phyloP scores from a whole-genome alignment of 495 filamentous ascomycete species.

The Poronia punctata region DNA sequence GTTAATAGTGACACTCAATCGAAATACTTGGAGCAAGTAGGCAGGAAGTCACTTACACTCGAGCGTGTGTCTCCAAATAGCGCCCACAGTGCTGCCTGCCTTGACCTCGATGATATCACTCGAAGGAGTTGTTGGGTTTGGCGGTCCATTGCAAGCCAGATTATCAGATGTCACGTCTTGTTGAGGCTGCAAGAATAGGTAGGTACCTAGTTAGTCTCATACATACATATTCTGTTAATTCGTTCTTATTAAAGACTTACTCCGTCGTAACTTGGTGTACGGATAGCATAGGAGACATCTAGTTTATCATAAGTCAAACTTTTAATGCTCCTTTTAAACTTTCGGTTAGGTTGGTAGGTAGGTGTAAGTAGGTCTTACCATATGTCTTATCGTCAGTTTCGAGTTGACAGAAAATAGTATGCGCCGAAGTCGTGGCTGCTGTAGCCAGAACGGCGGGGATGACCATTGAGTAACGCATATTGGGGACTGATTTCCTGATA shows the following conservation, averaged over 20 bases:
- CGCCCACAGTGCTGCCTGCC: slow-evolving; percentile 42
- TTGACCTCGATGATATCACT: slow-evolving; percentile 40
- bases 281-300: slow-evolving; percentile 26
- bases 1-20: no score
- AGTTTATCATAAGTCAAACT: not conserved
- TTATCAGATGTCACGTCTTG: slow-evolving; percentile 42
- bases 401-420: slow-evolving; percentile 42
- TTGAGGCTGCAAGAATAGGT: no score
- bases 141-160: slow-evolving; percentile 50
- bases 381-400: slow-evolving; percentile 19
- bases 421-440: slow-evolving; percentile 27
- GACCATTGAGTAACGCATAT: not conserved
- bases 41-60: slow-evolving; percentile 25
- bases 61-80: slow-evolving; percentile 45
- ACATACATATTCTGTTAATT: no score
- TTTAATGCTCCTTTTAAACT: no score
- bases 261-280: slow-evolving; percentile 35
- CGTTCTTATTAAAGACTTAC: slow-evolving; percentile 9
- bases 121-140: slow-evolving; percentile 44
- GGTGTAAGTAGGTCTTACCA: slow-evolving; percentile 11
- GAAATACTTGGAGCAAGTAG: no score
- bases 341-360: no score
- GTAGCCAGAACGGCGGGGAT: slow-evolving; percentile 11
- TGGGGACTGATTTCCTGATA: not conserved
- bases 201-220: no score